Conservation (phyloP, 129 eudicot genomes). For the Silybum marianum region DNA sequence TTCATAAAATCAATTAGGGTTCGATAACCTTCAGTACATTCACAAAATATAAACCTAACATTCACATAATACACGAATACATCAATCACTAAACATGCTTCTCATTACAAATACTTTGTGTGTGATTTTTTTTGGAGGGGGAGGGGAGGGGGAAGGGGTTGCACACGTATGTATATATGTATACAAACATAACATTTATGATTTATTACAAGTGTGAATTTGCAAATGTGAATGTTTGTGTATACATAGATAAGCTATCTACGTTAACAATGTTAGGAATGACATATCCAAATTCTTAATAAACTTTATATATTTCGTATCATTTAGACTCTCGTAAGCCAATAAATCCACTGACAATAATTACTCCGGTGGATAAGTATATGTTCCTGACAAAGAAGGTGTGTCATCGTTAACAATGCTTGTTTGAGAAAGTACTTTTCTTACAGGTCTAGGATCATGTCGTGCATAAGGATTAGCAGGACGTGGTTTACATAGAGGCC, state of each 20-base stretch:
- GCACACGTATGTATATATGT: background rate
- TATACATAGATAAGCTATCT: background rate
- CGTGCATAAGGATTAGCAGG: background rate
- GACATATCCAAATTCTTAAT: background rate
- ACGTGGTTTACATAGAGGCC: background rate
- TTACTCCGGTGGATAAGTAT: background rate
- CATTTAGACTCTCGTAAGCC: background rate
- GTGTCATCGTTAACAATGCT: background rate
- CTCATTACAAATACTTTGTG: background rate
- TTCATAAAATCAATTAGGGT: background rate
- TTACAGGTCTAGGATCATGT: background rate
- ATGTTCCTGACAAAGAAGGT: background rate
- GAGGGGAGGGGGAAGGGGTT: background rate
- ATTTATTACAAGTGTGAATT: background rate
- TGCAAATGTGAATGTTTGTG: background rate
- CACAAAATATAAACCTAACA: background rate
- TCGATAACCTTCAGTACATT: too few species aligned
- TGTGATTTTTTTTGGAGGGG: too few species aligned
- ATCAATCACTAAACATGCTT: background rate
- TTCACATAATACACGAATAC: too few species aligned
- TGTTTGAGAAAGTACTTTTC: background rate
- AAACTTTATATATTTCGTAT: too few species aligned
- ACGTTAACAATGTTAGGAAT: background rate
- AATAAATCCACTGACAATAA: background rate
- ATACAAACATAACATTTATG: background rate